Base-by-base conservation (phyloP, 208 protist species). In the Trypanosoma platydactyli region DNA sequence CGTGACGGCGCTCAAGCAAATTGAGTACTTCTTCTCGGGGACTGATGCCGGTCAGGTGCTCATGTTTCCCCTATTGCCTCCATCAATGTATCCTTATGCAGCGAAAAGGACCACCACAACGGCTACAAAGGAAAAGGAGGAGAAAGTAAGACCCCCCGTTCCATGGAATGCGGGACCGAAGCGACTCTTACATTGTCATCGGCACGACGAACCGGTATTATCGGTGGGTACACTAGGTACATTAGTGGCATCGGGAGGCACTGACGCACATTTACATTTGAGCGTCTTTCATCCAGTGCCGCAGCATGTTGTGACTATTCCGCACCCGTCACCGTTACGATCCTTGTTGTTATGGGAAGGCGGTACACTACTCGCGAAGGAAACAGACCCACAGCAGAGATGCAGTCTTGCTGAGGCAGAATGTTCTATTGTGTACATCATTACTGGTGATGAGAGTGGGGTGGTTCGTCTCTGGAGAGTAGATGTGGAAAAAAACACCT, bases 21-120 rank as follows among this genome's bases (percentile, higher is more conserved):
- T 94, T 12, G 88, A 94, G 73, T 94, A 88, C 68, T 94, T 94
- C 53, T 77, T 94, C 48, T 40, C 68, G 0, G 88, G 88, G 5
- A 89, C 84, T 1, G 76, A 86, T 62, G 81, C 79, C 57, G 88
- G 88, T 4, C 68, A 84, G 13, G 58, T 88, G 3, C 84, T 83
- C 25, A 58, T 79, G 12, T 65, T 86, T 58, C 83, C 88, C 3
- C 58, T 94, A 30, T 59, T 94, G 35, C 88, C 88, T 0, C 76
- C 84, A 11, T 68, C 81, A 51, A 65, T 88, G 49, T 53, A 56
- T 38, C 20, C 54, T 7, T 64, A 59, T 57, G 5, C 48, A 30
- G 1, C 48, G 30, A 35, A 55, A 24, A 57, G 25, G 51, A 24
- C 44, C 18, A 16, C 18, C 4, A 5, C 44, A 5, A 16, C 44